Evolutionary conservation across 441 rosid genomes (phyloP), one percentile per base, ranked within the genome.

Genomic region (Gossypium gossypioides): DNA sequence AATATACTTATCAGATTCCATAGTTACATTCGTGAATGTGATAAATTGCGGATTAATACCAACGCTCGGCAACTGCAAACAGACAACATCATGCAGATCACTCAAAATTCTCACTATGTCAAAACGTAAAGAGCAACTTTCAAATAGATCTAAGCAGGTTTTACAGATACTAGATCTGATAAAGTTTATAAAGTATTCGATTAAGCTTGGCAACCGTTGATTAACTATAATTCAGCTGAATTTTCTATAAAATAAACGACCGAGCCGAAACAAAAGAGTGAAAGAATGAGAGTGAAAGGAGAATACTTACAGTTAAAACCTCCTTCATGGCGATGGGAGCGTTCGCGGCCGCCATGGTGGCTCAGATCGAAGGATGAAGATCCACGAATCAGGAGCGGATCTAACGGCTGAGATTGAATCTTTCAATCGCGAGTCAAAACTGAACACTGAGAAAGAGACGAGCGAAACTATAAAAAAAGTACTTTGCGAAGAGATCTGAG

Each of bases 41-140:
- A 93, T 93, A 78, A 91, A 91, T 50, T 93, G 97, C 0, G 83
- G 91, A 81, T 82, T 86, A 71, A 93, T 93, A 80, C 98, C 98
- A 51, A 90, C 55, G 81, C 89, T 87, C 58, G 97, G 86, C 74
- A 69, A 78, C 86, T 74, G 81, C 56, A 67, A 67, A 10, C 21
- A 66, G 8, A 46, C 57, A 5, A 7, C 24, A 73, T 34, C 64
- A 24, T 74, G 57, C 76, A 80, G 82, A 84, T 74, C 79, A 75
- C 56, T 75, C 27, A 72, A 74, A 78, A 68, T 76, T 55, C 12
- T 32, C 54, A 62, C 68, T 68, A 74, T 75, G 77, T 77, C 74
- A 52, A 48, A 60, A 19, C 22, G 68, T 54, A 40, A 32, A 65
- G 57, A 46, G 46, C 22, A 42, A 13, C 3, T 15, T 16, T 6